Conservation (phyloP, 345 rosid genomes). For the Noccaea caerulescens region DNA sequence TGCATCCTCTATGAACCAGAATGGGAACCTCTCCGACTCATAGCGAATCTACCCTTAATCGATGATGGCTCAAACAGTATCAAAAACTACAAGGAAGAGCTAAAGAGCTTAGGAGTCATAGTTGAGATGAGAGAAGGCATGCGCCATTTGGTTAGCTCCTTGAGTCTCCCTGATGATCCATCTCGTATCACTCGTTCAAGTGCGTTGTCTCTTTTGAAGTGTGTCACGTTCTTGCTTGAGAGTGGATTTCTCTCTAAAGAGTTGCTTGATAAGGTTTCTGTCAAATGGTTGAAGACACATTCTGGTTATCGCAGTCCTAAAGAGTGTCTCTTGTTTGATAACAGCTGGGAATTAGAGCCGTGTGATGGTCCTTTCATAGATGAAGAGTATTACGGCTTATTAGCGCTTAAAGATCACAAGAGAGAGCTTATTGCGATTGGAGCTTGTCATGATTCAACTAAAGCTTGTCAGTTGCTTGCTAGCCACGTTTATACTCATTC, state of each 20-base stretch:
- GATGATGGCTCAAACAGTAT: conserved; percentile 54
- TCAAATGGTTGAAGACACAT: conserved; percentile 62
- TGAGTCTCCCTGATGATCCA: conserved; percentile 49
- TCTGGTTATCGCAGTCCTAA: conserved; percentile 59
- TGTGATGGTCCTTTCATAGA: conserved; percentile 81
- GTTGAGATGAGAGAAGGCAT: conserved; percentile 54
- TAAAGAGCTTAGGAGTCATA: conserved; percentile 52
- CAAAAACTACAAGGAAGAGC: conserved; percentile 53
- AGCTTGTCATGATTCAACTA: conserved; percentile 46
- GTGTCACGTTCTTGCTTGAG: conserved; percentile 47
- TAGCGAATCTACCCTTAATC: conserved; percentile 63
- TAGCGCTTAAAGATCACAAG: conserved; percentile 34
- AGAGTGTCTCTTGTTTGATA: conserved; percentile 53
- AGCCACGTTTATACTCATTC: conserved; percentile 47
- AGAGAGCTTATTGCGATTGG: conserved; percentile 57
- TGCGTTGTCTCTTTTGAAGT: conserved; percentile 53
- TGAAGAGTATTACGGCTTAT: conserved; percentile 56
- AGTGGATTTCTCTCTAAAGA: conserved; percentile 40
- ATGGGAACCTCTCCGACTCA: conserved; percentile 60
- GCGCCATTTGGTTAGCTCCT: conserved; percentile 49
- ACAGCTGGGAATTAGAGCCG: conserved; percentile 49
- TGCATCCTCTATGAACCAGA: conserved; percentile 62
- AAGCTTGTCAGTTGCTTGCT: conserved; percentile 48
- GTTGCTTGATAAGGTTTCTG: conserved; percentile 45
- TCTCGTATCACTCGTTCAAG: conserved; percentile 38